Evolutionary conservation across 148 eudicot species (phyloP).

Genomic region (Chenopodium berlandieri): DNA sequence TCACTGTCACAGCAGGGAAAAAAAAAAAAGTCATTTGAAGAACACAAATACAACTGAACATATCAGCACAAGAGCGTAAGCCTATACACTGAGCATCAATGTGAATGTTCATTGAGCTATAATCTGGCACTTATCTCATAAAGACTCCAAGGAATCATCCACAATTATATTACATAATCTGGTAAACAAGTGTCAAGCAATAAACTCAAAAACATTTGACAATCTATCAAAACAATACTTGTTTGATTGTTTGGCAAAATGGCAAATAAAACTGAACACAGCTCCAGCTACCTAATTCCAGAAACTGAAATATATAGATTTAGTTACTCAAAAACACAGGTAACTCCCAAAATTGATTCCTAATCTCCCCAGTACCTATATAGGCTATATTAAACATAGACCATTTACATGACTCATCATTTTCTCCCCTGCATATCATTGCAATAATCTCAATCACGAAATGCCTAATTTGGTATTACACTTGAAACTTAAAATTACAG

Average conservation of each 20-base stretch:
- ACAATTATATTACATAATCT: neutral
- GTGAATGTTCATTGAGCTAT: neutral
- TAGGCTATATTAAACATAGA: neutral
- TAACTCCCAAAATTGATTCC: neutral
- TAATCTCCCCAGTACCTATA: neutral
- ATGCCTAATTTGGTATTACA: neutral
- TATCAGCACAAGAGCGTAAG: neutral
- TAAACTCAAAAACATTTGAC: neutral
- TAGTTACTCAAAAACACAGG: neutral
- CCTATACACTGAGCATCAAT: slow-evolving; percentile 8
- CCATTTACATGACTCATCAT: neutral
- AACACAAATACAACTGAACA: slow-evolving; percentile 4
- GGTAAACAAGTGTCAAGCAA: neutral
- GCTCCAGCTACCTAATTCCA: neutral
- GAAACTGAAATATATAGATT: neutral
- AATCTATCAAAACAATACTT: neutral
- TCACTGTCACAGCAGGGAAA: slow-evolving; percentile 21
- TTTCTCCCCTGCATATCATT: neutral
- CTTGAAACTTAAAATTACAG: neutral
- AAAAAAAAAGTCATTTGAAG: slow-evolving; percentile 1
- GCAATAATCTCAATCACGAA: neutral
- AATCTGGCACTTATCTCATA: neutral
- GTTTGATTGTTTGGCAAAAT: neutral
- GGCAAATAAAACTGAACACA: neutral
- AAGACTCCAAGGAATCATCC: neutral